phyloP scores from a whole-genome alignment of 768 basidiomycete genomes.

The Phlebiopsis gigantea region DNA sequence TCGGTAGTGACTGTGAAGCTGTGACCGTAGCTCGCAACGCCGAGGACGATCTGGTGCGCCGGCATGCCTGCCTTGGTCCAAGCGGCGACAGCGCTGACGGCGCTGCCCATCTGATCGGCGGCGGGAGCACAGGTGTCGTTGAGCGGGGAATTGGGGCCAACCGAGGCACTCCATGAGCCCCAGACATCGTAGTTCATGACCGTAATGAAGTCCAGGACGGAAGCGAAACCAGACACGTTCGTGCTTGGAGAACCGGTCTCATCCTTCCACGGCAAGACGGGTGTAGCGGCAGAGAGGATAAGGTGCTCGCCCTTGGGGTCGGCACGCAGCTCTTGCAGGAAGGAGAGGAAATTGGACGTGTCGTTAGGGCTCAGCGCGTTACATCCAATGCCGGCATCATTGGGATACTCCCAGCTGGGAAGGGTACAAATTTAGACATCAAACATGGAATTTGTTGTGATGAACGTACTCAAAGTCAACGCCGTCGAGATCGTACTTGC shows the following conservation, averaged over 20 bases:
- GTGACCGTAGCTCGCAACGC: slow-evolving; percentile 82
- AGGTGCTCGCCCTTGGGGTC: slow-evolving; percentile 48
- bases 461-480: slow-evolving; percentile 60
- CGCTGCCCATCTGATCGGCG: slow-evolving; percentile 64
- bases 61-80: slow-evolving; percentile 79
- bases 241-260: slow-evolving; percentile 47
- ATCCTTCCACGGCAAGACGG: slow-evolving; percentile 61
- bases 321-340: slow-evolving; percentile 66
- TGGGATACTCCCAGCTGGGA: slow-evolving; percentile 83
- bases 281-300: slow-evolving; percentile 68
- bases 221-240: slow-evolving; percentile 62
- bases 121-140: slow-evolving; percentile 67
- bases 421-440: background rate
- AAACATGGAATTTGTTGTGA: background rate
- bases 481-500: slow-evolving; percentile 50
- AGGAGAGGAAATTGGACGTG: slow-evolving; percentile 71
- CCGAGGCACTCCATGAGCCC: slow-evolving; percentile 42
- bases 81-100: slow-evolving; percentile 59
- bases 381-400: slow-evolving; percentile 58
- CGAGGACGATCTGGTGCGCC: slow-evolving; percentile 67
- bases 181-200: slow-evolving; percentile 72
- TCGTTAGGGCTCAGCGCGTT: slow-evolving; percentile 62
- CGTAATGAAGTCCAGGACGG: slow-evolving; percentile 68
- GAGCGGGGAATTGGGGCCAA: slow-evolving; percentile 83
- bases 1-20: slow-evolving; percentile 44